Evolutionary conservation across 176 grass and related monocot genomes (phyloP), one percentile per base, ranked within the genome.

Genomic region (Poa pratensis): DNA sequence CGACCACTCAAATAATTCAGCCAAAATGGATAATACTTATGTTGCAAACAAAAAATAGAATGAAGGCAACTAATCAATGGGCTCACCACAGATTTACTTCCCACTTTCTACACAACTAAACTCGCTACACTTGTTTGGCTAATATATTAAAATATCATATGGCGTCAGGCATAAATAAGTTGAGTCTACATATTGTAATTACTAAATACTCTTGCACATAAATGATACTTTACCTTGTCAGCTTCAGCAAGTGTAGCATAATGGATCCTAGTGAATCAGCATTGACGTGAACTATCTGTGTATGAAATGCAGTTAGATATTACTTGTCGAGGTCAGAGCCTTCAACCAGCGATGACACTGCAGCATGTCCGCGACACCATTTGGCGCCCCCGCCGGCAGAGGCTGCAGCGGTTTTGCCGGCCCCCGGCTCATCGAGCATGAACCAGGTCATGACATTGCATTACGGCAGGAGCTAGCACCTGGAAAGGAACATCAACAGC

Each of bases 231-330:
- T 83, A 71, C 14, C 34, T 71, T 80, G 55, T 62, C 42, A 77
- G 30, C 14, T 77, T 71, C 51, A 61, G 49, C 69, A 77, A 34
- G 15, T 46, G 27, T 66, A 64, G 3, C 46, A 66, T 23, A 51
- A 45, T 30, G 60, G 24, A 45, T 86, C 5, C 11, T 35, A 39
- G 26, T 78, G 34, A 65, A 88, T 65, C 10, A 48, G 42, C 27
- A 74, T 80, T 86, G 61, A 83, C 58, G 18, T 74, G 10, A 72
- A 24, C 69, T 76, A 68, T 70, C 5, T 88, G 15, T 83, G 18
- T 82, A 37, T 82, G 74, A 9, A 75, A 89, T 83, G 83, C 91
- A 92, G 91, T 89, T 92, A 92, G 91, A 92, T 85, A 85, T 92
- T 73, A 92, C 87, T 39, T 92, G 91, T 79, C 80, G 72, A 87